Conservation (phyloP, 179 eudicot genomes). For the Amaranthus tricolor region DNA sequence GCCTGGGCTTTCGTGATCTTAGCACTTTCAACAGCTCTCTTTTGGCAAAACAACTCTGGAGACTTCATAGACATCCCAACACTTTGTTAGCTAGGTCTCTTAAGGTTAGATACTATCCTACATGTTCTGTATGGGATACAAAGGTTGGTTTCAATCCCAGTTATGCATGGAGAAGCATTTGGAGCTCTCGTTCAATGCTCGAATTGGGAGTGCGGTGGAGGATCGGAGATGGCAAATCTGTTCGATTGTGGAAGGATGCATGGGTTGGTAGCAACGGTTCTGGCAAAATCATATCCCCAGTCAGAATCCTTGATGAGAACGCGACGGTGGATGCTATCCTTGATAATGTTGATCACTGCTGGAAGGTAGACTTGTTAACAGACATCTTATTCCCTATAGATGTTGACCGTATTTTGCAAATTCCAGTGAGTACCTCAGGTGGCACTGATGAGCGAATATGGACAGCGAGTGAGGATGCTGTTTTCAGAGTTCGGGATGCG, state of each 20-base stretch:
- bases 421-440: neutral
- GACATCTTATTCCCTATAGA: too few relatives aligned
- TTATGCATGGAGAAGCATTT: neutral
- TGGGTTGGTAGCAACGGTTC: neutral
- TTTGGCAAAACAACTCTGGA: slow-evolving; percentile 6
- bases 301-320: too few relatives aligned
- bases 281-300: neutral
- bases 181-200: neutral
- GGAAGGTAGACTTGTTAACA: neutral
- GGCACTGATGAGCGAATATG: too few relatives aligned
- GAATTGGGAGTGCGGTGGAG: neutral
- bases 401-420: too few relatives aligned
- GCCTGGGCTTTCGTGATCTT: neutral
- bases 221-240: neutral
- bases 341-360: neutral
- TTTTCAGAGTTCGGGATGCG: neutral
- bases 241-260: neutral
- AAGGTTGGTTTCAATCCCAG: neutral
- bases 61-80: neutral
- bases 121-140: neutral
- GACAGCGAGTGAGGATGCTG: too few relatives aligned
- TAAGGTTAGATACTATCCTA: neutral
- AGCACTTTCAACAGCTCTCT: neutral
- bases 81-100: neutral
- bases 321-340: too few relatives aligned